Conservation (phyloP, 257 asterid genomes). For the Prunella vulgaris region DNA sequence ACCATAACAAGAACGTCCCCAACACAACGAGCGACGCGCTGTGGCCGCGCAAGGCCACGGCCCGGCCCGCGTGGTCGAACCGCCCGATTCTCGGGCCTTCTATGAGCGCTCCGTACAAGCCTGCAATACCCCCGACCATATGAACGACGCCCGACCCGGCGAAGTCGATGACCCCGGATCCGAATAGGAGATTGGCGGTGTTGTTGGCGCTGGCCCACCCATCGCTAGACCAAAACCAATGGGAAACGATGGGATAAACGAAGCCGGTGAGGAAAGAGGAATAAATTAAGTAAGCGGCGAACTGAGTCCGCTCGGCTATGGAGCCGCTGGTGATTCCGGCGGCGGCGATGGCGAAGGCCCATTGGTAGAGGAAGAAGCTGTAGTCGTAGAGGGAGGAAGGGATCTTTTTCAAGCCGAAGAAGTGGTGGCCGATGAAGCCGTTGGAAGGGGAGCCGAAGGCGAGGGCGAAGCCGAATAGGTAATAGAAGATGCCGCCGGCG, state of each 20-base stretch:
- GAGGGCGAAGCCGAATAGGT: conserved; percentile 47
- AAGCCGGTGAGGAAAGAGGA: conserved; percentile 46
- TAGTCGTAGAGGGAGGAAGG: conserved; percentile 35
- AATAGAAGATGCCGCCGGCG: conserved; percentile 48
- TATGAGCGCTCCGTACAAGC: conserved; percentile 35
- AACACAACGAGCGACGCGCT: conserved; percentile 43
- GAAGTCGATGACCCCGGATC: conserved; percentile 50
- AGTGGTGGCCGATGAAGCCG: conserved; percentile 48
- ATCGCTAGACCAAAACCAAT: conserved; percentile 49
- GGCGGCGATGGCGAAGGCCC: conserved; percentile 56
- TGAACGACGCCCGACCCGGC: conserved; percentile 55
- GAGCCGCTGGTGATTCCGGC: conserved; percentile 60
- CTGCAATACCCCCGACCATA: conserved; percentile 44
- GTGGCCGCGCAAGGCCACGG: conserved; percentile 36
- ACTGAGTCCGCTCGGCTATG: conserved; percentile 47
- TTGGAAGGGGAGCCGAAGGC: conserved; percentile 47
- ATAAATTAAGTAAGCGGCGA: conserved; percentile 40
- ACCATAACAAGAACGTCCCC: conserved; percentile 44
- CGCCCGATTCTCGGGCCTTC: conserved; percentile 53
- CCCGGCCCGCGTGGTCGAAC: conserved; percentile 34
- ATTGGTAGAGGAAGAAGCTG: conserved; percentile 46
- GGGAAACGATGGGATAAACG: conserved; percentile 45
- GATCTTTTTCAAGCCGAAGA: conserved; percentile 35
- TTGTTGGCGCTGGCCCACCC: conserved; percentile 47
- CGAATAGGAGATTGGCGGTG: conserved; percentile 26